These are phyloP conservation scores for Cyclaneusma minus DNA, from an alignment of 2,329 filamentous ascomycete genomes.

Conservation along the genomic window DNA sequence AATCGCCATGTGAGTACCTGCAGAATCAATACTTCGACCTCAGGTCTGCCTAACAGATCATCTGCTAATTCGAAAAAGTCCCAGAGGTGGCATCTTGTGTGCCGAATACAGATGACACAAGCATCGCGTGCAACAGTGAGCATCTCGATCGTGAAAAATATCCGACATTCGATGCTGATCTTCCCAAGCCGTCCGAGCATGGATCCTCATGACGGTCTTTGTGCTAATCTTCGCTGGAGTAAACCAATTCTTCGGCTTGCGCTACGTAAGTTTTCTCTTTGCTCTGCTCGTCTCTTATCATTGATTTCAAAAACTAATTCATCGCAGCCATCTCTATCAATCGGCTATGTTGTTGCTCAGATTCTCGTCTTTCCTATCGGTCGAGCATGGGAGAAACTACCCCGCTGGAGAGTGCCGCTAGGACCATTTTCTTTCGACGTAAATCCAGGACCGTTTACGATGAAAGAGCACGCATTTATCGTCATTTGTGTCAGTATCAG, in stretches of 20 bases:
- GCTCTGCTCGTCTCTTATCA: neutral
- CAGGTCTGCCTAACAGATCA: slow-evolving; percentile 1
- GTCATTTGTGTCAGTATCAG: slow-evolving; percentile 51
- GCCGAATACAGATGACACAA: slow-evolving; percentile 15
- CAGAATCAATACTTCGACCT: neutral
- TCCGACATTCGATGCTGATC: neutral
- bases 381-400: slow-evolving; percentile 34
- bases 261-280: slow-evolving; percentile 2
- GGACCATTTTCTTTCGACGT: slow-evolving; percentile 33
- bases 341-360: slow-evolving; percentile 18
- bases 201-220: slow-evolving; percentile 28
- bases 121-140: slow-evolving; percentile 18
- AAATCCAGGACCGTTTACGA: slow-evolving; percentile 27
- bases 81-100: slow-evolving; percentile 22
- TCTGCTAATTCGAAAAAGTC: slow-evolving; percentile 11
- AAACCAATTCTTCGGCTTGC: slow-evolving; percentile 4
- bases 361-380: slow-evolving; percentile 38
- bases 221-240: slow-evolving; percentile 2
- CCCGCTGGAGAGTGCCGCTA: slow-evolving; percentile 7
- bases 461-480: slow-evolving; percentile 23
- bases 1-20: slow-evolving; percentile 19
- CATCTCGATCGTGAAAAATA: neutral
- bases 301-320: neutral
- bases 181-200: slow-evolving; percentile 31
- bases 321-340: slow-evolving; percentile 3